phyloP scores from a whole-genome alignment of 257 asterid genomes.

The Solanum bukasovii region DNA sequence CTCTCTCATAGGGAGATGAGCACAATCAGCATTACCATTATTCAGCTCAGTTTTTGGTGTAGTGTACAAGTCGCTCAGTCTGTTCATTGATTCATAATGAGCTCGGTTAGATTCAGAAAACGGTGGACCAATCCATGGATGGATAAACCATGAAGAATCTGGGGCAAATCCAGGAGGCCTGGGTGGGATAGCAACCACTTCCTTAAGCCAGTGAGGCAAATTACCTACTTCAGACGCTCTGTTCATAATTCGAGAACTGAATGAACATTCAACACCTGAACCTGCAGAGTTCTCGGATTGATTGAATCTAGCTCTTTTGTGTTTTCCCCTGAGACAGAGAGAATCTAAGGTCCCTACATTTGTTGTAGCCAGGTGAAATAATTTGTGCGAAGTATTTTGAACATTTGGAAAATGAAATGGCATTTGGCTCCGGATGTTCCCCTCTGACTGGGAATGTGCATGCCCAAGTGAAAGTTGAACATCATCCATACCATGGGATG shows the following conservation, averaged over 20 bases:
- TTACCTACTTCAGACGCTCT: background rate
- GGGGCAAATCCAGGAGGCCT: constrained; percentile 5
- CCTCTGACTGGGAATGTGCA: background rate
- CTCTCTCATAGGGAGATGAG: background rate
- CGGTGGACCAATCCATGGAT: constrained; percentile 9
- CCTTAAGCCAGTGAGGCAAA: constrained; percentile 64
- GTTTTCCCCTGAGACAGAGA: background rate
- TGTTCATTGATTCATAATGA: constrained; percentile 6
- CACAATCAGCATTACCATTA: background rate
- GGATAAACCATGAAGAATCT: background rate
- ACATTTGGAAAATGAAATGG: background rate
- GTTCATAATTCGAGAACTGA: constrained; percentile 1
- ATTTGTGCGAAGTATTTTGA: constrained; percentile 2
- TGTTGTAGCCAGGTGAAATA: constrained; percentile 11
- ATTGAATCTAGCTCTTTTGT: background rate
- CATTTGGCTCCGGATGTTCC: constrained; percentile 1
- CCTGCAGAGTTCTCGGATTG: background rate
- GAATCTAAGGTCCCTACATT: constrained; percentile 2
- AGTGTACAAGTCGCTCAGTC: background rate
- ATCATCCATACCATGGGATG: background rate
- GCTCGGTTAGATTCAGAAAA: background rate
- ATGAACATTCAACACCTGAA: constrained; percentile 12
- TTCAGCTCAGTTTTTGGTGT: background rate
- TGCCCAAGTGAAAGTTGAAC: constrained; percentile 31
- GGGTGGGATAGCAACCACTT: constrained; percentile 29